Base-by-base conservation (phyloP, 805 yeast genomes). In the Starmera pachycereana region DNA sequence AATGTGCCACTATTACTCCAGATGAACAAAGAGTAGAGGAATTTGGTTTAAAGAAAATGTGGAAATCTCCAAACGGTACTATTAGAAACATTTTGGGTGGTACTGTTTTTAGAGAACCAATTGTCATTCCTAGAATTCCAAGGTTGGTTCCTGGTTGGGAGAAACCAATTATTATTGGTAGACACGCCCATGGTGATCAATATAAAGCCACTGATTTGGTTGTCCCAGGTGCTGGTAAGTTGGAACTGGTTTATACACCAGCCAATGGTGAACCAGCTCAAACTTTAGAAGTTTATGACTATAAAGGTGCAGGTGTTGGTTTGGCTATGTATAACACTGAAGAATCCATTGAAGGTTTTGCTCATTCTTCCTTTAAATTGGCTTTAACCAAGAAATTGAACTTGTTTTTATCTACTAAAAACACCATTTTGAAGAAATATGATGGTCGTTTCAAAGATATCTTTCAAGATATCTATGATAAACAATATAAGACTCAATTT, bases 101-200 rank as follows among this genome's bases (percentile, higher is more conserved):
- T 51, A 83, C 92, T 18, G 90, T 83, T 29, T 83, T 83, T 63
- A 74, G 92, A 62, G 92, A 83, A 57, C 86, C 89, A 40, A 83
- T 83, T 56, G 82, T 83, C 42, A 81, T 83, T 48, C 80, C 81
- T 35, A 76, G 79, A 57, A 75, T 83, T 39, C 92, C 92, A 42
- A 68, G 92, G 55, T 65, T 83, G 41, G 78, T 83, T 33, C 86
- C 87, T 29, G 76, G 78, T 30, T 83, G 92, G 92, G 78, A 80
- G 55, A 72, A 81, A 54, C 90, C 90, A 44, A 83, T 83, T 53
- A 78, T 83, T 40, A 83, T 83, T 50, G 92, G 92, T 42, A 78
- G 92, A 75, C 92, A 83, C 47, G 90, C 90, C 12, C 80, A 75
- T 55, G 90, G 88, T 47, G 92, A 83, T 58, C 90, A 83, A 62